These are phyloP conservation scores for Glycine soja DNA, from an alignment of 306 rosid genomes.

Conservation along the genomic window DNA sequence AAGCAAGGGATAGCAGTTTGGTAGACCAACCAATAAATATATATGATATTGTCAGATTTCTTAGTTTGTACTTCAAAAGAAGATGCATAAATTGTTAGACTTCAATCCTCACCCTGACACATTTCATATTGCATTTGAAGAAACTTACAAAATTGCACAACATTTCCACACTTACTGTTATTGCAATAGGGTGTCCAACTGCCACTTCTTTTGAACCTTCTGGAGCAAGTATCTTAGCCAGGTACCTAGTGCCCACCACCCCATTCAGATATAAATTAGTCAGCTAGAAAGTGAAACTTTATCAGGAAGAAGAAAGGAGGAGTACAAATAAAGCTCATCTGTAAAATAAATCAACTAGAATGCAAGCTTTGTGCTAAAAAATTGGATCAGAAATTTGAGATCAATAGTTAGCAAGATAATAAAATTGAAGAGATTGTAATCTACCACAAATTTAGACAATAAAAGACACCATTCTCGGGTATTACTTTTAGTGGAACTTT, in stretches of 20 bases:
- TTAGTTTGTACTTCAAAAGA: slow-evolving; percentile 38
- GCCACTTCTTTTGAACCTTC: slow-evolving; percentile 95
- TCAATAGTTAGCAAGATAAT: slow-evolving; percentile 2
- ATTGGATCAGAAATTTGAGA: slow-evolving; percentile 32
- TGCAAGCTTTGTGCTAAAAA: not conserved
- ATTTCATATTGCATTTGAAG: slow-evolving; percentile 29
- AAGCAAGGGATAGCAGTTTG: slow-evolving; percentile 27
- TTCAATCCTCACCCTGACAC: slow-evolving; percentile 24
- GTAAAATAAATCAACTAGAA: slow-evolving; percentile 32
- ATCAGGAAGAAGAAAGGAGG: slow-evolving; percentile 30
- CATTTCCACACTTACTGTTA: slow-evolving; percentile 75
- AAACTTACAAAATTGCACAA: slow-evolving; percentile 27
- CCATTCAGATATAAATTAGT: slow-evolving; percentile 34
- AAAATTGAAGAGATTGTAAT: slow-evolving; percentile 8
- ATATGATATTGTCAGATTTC: not conserved
- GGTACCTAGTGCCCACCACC: slow-evolving; percentile 61
- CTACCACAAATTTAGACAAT: slow-evolving; percentile 22
- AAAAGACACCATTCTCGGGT: slow-evolving; percentile 19
- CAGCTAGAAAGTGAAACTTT: slow-evolving; percentile 22
- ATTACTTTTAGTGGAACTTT: slow-evolving; percentile 22
- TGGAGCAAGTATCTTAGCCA: slow-evolving; percentile 84
- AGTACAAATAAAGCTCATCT: slow-evolving; percentile 24
- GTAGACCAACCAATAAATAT: slow-evolving; percentile 36
- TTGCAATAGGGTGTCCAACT: slow-evolving; percentile 95
- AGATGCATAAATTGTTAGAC: slow-evolving; percentile 32